Percentiles rank a stretch among this genome's conserved stretches.
These are phyloP conservation scores for Ophiostoma sp. DNA, from an alignment of 2,329 filamentous ascomycete species.

Conservation along the genomic window DNA sequence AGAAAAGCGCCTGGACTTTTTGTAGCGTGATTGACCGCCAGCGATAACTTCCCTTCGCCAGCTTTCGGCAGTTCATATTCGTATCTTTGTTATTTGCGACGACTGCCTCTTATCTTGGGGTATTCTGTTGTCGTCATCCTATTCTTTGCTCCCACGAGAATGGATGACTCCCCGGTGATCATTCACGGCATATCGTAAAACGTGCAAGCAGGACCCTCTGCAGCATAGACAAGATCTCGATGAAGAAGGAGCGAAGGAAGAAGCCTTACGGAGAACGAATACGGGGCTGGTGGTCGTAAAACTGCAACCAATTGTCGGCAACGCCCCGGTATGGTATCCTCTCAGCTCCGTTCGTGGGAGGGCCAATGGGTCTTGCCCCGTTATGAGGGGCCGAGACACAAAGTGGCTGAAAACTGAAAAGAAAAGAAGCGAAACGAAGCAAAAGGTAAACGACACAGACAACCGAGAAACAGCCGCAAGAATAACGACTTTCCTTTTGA, in stretches of 20 bases:
- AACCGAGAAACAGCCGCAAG: neutral
- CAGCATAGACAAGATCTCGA: neutral
- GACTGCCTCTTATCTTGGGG: neutral
- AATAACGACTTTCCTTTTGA: neutral
- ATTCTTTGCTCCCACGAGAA: neutral
- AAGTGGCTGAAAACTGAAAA: neutral
- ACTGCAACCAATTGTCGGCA: neutral
- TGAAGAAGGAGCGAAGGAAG: neutral
- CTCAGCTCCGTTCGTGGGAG: neutral
- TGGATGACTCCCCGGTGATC: neutral
- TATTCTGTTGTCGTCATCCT: neutral
- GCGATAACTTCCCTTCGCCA: neutral
- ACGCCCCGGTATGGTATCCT: neutral
- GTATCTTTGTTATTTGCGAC: neutral
- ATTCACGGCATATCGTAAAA: constrained; percentile 1
- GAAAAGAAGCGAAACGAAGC: neutral
- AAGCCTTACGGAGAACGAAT: neutral
- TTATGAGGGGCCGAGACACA: neutral
- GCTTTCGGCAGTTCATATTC: neutral
- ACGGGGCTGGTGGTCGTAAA: neutral
- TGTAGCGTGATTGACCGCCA: neutral
- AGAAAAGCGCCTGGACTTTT: neutral
- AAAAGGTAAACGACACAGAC: neutral
- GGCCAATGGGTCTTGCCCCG: neutral
- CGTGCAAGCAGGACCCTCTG: neutral